Percentiles rank a stretch among this genome's conserved stretches.
Conservation (phyloP, 2,329 filamentous ascomycete species). For the Didymella pomorum region DNA sequence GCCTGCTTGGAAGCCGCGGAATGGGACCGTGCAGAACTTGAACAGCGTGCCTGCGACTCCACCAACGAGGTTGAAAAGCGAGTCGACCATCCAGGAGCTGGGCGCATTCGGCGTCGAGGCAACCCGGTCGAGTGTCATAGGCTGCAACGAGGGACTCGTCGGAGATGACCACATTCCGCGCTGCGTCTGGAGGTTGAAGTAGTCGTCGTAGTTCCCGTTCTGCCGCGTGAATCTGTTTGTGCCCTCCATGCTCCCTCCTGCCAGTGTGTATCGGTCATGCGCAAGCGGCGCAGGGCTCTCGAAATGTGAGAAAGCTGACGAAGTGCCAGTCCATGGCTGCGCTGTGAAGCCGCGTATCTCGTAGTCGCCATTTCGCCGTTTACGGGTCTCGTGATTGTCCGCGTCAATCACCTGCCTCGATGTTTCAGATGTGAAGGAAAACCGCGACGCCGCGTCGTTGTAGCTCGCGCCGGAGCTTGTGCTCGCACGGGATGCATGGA, state of each 20-base stretch:
- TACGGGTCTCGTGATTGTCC: constrained; percentile 43
- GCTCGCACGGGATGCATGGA: constrained; percentile 33
- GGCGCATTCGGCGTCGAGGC: constrained; percentile 29
- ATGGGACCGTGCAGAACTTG: constrained; percentile 79
- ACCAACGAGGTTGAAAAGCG: constrained; percentile 68
- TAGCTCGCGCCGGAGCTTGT: constrained; percentile 26
- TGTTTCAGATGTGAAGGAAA: constrained; percentile 37
- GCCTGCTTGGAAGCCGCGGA: constrained; percentile 86
- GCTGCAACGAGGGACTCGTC: constrained; percentile 33
- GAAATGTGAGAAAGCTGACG: constrained; percentile 35
- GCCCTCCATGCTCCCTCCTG: constrained; percentile 59
- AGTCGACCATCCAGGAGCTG: constrained; percentile 37
- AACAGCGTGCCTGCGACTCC: constrained; percentile 79
- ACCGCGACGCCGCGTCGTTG: constrained; percentile 36
- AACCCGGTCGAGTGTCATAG: constrained; percentile 23
- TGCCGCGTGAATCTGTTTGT: constrained; percentile 51
- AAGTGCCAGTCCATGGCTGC: constrained; percentile 31
- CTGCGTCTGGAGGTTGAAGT: constrained; percentile 49
- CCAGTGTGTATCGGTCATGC: constrained; percentile 61
- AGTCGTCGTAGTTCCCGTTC: constrained; percentile 54
- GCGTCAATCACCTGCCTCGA: constrained; percentile 41
- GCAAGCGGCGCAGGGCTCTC: constrained; percentile 57
- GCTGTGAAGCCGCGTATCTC: constrained; percentile 26
- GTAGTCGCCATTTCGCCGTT: constrained; percentile 34
- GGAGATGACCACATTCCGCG: constrained; percentile 48